Base-by-base conservation (phyloP, 495 filamentous ascomycete genomes). In the Apodospora peruviana region DNA sequence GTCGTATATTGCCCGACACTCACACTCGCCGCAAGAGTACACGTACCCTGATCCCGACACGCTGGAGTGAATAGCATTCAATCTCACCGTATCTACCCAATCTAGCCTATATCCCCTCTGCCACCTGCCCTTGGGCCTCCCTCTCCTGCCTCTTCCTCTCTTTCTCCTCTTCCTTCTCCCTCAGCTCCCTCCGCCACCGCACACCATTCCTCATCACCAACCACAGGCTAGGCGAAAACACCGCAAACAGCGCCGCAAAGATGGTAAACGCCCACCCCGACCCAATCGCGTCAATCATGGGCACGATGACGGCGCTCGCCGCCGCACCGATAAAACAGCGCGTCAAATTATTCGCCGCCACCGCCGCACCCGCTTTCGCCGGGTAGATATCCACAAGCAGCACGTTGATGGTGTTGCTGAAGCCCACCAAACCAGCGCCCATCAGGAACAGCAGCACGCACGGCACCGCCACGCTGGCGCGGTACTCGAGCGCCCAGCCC, bases 191-290 rank as follows among this genome's bases (percentile, higher is more conserved):
- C 42, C 68, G 45, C 74, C 74, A 77, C 18, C 47, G 40, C 2
- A 74, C 52, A 1, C 74, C 74, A 19, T 62, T 54, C 22, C 24
- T 55, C 55, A 74, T 59, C 3, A 75, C 53, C 3, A 66, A 43
- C 47, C 74, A 66, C 41, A 86, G 58, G 20, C 77, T 58, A 5
- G 84, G 82, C 42, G 69, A 73, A 12, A 75, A 74, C 0, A 64
- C 57, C 1, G 81, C 40, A 59, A 80, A 82, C 9, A 84, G 52
- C 2, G 73, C 47, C 0, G 73, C 79, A 43, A 87, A 64, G 27
- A 91, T 76, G 0, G 83, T 88, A 59, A 82, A 88, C 20, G 79
- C 79, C 82, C 84, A 87, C 0, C 85, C 84, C 10, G 72, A 61
- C 0, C 85, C 86, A 68, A 88, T 80, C 0, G 65, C 74, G 18